These are phyloP conservation scores for Xylariaceae sp. DNA, from an alignment of 2,329 filamentous ascomycete genomes.

Conservation along the genomic window DNA sequence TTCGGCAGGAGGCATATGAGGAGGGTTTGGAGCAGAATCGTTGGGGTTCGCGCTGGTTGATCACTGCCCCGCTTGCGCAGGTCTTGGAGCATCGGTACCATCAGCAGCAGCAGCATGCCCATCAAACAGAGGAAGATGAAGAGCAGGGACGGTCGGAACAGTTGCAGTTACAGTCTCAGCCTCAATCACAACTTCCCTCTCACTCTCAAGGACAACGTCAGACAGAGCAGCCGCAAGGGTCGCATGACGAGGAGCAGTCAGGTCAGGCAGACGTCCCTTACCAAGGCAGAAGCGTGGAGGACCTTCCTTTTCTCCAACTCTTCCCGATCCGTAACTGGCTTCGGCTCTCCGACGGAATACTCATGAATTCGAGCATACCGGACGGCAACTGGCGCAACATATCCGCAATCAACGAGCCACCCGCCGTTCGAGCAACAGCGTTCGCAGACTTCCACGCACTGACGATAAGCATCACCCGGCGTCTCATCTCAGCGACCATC, in stretches of 20 bases:
- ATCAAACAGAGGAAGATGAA: background rate
- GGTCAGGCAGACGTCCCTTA: too few species aligned
- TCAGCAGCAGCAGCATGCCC: constrained; percentile 11
- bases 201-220: background rate
- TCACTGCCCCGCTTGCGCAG: constrained; percentile 43
- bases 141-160: background rate
- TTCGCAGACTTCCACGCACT: constrained; percentile 73
- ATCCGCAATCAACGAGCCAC: constrained; percentile 48
- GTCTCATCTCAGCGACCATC: constrained; percentile 65
- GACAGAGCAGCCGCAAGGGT: background rate
- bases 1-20: constrained; percentile 62
- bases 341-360: constrained; percentile 59
- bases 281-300: constrained; percentile 9
- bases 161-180: background rate
- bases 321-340: constrained; percentile 61
- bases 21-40: constrained; percentile 53
- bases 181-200: too few species aligned
- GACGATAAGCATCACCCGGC: constrained; percentile 61
- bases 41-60: constrained; percentile 64
- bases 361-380: constrained; percentile 66
- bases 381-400: constrained; percentile 66
- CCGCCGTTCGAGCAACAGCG: constrained; percentile 69
- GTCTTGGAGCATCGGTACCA: constrained; percentile 22
- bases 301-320: constrained; percentile 49
- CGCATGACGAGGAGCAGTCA: too few species aligned